These are phyloP conservation scores for Epichloe festucae DNA, from an alignment of 2,329 filamentous ascomycete genomes.

Conservation along the genomic window DNA sequence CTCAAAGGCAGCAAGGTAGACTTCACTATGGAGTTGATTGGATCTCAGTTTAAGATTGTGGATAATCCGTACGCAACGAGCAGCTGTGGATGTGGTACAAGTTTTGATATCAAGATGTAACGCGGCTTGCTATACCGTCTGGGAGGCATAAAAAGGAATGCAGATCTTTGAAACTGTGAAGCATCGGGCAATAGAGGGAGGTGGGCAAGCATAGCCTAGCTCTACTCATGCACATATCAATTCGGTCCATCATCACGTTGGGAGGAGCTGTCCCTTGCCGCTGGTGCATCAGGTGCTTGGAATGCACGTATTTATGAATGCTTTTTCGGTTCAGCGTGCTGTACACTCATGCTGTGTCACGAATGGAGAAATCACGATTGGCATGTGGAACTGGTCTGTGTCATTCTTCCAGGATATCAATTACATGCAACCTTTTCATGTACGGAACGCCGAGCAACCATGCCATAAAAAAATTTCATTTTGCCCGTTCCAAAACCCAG, in stretches of 20 bases:
- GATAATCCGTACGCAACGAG: conserved; percentile 87
- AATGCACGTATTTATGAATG: no score
- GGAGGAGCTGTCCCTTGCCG: no score
- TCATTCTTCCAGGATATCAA: conserved; percentile 29
- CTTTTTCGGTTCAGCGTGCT: no score
- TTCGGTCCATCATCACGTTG: no score
- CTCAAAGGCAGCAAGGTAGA: conserved; percentile 91
- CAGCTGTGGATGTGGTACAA: conserved; percentile 93
- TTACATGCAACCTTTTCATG: conserved; percentile 25
- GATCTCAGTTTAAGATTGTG: conserved; percentile 82
- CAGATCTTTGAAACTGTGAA: not conserved
- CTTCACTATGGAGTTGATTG: conserved; percentile 89
- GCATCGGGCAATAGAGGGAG: not conserved
- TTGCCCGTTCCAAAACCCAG: conserved; percentile 18
- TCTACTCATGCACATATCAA: not conserved
- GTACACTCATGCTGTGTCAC: not conserved
- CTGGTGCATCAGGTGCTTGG: no score
- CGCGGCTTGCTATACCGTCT: not conserved
- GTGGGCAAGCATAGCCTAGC: not conserved
- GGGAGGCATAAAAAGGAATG: not conserved
- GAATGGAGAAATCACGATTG: not conserved
- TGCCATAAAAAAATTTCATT: conserved; percentile 12
- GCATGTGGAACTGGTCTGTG: conserved; percentile 23
- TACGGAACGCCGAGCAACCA: conserved; percentile 27
- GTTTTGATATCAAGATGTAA: conserved; percentile 79